Percentiles rank a stretch among this genome's conserved stretches.
These are phyloP conservation scores for Penicillium janthinellum DNA, from an alignment of 2,329 filamentous ascomycete species.

Conservation along the genomic window DNA sequence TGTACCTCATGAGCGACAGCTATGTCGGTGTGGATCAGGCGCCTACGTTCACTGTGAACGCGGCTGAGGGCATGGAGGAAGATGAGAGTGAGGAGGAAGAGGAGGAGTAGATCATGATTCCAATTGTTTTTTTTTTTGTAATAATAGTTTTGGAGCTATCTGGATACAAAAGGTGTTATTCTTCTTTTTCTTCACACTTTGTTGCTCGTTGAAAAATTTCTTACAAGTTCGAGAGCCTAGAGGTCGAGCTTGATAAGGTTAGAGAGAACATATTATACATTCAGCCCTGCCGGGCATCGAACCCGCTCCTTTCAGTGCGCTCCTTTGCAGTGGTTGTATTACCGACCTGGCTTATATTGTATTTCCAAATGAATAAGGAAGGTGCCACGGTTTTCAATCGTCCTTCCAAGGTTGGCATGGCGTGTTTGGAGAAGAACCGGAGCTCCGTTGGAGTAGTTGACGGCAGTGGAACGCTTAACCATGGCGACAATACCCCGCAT, in stretches of 20 bases:
- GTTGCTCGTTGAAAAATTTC: background rate
- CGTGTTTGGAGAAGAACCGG: background rate
- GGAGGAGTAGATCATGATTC: slow-evolving; percentile 47
- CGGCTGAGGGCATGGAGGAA: slow-evolving; percentile 91
- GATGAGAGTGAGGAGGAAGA: slow-evolving; percentile 81
- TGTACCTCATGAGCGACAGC: slow-evolving; percentile 95
- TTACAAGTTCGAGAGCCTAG: too few species aligned
- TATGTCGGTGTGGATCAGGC: slow-evolving; percentile 98
- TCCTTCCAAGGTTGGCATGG: background rate
- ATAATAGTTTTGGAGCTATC: slow-evolving; percentile 21
- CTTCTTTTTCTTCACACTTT: slow-evolving; percentile 8
- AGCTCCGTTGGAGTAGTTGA: background rate
- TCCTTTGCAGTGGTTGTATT: too few species aligned
- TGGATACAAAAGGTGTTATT: slow-evolving; percentile 19
- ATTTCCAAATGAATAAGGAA: background rate
- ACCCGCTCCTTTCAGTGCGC: too few species aligned
- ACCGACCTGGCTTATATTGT: too few species aligned
- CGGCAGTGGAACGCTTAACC: background rate
- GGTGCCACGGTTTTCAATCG: background rate
- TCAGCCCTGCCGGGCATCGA: too few species aligned
- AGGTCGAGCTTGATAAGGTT: too few species aligned
- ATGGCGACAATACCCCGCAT: slow-evolving; percentile 19
- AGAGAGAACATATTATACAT: too few species aligned
- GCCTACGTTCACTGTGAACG: slow-evolving; percentile 80
- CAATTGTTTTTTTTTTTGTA: slow-evolving; percentile 15